Conservation (phyloP, 208 protist species). For the Trypanosoma cruzi region DNA sequence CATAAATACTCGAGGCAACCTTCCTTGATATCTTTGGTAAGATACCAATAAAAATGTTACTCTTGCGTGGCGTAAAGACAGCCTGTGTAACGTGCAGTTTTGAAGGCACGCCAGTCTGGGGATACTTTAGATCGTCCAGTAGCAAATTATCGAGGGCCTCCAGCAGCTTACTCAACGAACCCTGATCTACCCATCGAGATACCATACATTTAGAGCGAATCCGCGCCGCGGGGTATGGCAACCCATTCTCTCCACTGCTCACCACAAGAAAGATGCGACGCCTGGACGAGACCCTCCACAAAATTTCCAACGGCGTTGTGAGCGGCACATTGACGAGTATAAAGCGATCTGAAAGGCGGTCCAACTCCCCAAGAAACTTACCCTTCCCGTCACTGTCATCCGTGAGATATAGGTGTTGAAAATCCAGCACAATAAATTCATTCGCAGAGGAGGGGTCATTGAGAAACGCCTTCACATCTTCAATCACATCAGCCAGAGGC, state of each 20-base stretch:
- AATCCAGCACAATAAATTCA: too few relatives aligned
- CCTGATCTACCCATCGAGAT: constrained; percentile 46
- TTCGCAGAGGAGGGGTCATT: constrained; percentile 10
- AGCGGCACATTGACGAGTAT: constrained; percentile 26
- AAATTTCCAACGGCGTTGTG: constrained; percentile 35
- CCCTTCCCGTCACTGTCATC: constrained; percentile 14
- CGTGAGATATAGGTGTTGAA: constrained; percentile 48
- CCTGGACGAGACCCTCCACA: constrained; percentile 22
- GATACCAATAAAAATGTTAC: constrained; percentile 22
- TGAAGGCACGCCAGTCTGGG: background rate
- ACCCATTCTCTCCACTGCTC: constrained; percentile 5
- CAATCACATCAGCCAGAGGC: constrained; percentile 29
- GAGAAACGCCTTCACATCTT: constrained; percentile 36
- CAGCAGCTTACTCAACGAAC: constrained; percentile 23
- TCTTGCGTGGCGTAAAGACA: constrained; percentile 35
- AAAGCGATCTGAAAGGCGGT: constrained; percentile 27
- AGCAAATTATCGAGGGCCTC: constrained; percentile 27
- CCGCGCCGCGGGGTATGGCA: constrained; percentile 20
- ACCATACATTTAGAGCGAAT: constrained; percentile 24
- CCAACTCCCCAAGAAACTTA: constrained; percentile 34
- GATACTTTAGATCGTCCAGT: background rate
- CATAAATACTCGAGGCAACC: constrained; percentile 13
- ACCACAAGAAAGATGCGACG: constrained; percentile 60
- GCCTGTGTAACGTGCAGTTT: too few relatives aligned
- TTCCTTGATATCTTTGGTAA: constrained; percentile 14